Base-by-base conservation (phyloP, 495 filamentous ascomycete species). In the Sphaerosporella brunnea region DNA sequence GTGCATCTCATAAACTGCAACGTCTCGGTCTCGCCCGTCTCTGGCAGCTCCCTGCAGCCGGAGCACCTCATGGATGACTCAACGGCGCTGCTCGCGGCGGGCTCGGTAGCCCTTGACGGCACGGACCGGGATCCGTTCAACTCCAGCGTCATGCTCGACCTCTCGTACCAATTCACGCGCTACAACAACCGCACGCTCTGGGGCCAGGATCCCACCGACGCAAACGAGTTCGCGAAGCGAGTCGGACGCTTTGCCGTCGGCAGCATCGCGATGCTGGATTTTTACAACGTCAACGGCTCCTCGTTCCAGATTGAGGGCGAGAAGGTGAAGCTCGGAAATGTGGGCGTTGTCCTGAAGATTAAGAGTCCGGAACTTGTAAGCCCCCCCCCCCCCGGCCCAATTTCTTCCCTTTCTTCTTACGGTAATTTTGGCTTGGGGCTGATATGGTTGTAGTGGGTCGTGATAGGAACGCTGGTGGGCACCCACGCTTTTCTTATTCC, bases 211-310 rank as follows among this genome's bases (percentile, higher is more conserved):
- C 20, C 26, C 10, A 2, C 20, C 1, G 40, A 43, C 2, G 3
- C 1, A 1, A 24, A 43, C 3, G 21, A 43, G 20, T 8, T 43
- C 3, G 40, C 21, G 19, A 24, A 26, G 20, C 21, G 40, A 13
- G 40, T 43, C 18, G 40, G 40, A 24, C 1, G 23, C 2, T 43
- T 43, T 26, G 40, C 40, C 8, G 19, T n/a, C 3, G 40, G 40
- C 24, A 43, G 21, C 24, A 43, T 43, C 20, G 40, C 40, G 20
- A 24, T 43, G 40, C 24, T 43, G 3, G 40, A 43, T 18, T 43
- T 26, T 26, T 43, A 43, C 24, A 11, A 23, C 10, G 21, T 11
- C 9, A 11, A 23, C 10, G 21, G 19, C 9, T 2, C 40, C 13
- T 11, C 13, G 2, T 11, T 25, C 23, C 21, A 43, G n/a, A 18